Percentiles rank a stretch among this genome's conserved stretches.
phyloP scores from a whole-genome alignment of 176 grass and related monocot genomes.

The Oryza meridionalis region DNA sequence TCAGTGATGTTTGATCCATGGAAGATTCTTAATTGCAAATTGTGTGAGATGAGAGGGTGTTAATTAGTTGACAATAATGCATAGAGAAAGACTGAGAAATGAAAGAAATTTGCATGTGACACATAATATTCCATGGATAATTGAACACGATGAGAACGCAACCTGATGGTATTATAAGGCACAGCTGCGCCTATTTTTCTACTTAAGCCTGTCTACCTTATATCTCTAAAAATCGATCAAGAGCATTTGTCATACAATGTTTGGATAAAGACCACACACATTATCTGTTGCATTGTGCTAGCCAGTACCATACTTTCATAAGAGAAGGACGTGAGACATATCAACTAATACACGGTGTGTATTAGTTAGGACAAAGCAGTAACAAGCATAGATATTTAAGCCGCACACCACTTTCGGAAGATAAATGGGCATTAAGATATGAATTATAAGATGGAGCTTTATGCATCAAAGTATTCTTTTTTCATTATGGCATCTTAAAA shows the following conservation, averaged over 20 bases:
- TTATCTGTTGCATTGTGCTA: neutral
- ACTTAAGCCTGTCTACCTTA: neutral
- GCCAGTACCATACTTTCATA: neutral
- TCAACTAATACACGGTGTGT: neutral
- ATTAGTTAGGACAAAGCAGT: neutral
- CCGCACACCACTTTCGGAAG: neutral
- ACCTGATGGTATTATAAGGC: constrained; percentile 13
- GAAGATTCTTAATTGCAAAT: neutral
- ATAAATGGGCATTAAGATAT: neutral
- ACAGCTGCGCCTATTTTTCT: constrained; percentile 34
- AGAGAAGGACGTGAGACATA: neutral
- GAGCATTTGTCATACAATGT: constrained; percentile 9
- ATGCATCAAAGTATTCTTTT: neutral
- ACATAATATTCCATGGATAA: neutral
- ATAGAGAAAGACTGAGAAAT: neutral
- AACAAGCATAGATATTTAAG: neutral
- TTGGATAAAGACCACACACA: neutral
- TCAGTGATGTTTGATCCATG: constrained; percentile 5
- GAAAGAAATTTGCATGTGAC: neutral
- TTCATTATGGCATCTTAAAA: neutral
- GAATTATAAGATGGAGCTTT: constrained; percentile 1
- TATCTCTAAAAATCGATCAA: neutral
- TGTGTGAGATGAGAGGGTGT: neutral
- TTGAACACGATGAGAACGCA: neutral
- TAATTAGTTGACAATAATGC: constrained; percentile 4